Percentiles rank a stretch among this genome's conserved stretches.
phyloP scores from a whole-genome alignment of 2,329 filamentous ascomycete species.

The Aspergillus sclerotialis region DNA sequence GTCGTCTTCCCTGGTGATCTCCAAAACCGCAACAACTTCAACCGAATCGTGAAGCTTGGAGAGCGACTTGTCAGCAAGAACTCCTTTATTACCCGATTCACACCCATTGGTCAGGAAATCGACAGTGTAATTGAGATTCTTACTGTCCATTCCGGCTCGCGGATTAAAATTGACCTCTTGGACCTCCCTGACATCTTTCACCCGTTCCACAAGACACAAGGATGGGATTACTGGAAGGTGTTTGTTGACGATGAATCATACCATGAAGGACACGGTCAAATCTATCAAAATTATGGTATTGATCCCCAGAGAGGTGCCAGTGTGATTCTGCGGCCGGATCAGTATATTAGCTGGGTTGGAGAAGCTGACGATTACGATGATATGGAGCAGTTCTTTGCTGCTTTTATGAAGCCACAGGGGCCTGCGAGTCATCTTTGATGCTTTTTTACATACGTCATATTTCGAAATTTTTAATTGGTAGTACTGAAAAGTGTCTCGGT shows the following conservation, averaged over 20 bases:
- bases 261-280: constrained; percentile 40
- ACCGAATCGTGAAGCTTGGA: constrained; percentile 44
- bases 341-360: constrained; percentile 36
- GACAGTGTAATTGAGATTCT: constrained; percentile 53
- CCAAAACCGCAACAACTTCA: constrained; percentile 34
- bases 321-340: constrained; percentile 51
- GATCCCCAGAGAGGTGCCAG: constrained; percentile 37
- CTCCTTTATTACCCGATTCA: constrained; percentile 42
- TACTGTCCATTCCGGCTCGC: constrained; percentile 51
- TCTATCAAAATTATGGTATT: constrained; percentile 50
- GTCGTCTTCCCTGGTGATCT: constrained; percentile 57
- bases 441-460: no score
- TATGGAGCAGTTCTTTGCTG: constrained; percentile 10
- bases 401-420: constrained; percentile 14
- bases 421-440: background rate
- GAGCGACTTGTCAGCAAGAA: constrained; percentile 28
- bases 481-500: no score
- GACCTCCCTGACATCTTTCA: constrained; percentile 45
- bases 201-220: constrained; percentile 37
- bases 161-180: constrained; percentile 44
- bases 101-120: constrained; percentile 30
- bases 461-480: no score
- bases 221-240: constrained; percentile 11
- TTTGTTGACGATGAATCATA: constrained; percentile 9
- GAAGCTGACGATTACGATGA: constrained; percentile 12